Evolutionary conservation across 345 rosid genomes (phyloP).

Genomic region (Brassica nigra): DNA sequence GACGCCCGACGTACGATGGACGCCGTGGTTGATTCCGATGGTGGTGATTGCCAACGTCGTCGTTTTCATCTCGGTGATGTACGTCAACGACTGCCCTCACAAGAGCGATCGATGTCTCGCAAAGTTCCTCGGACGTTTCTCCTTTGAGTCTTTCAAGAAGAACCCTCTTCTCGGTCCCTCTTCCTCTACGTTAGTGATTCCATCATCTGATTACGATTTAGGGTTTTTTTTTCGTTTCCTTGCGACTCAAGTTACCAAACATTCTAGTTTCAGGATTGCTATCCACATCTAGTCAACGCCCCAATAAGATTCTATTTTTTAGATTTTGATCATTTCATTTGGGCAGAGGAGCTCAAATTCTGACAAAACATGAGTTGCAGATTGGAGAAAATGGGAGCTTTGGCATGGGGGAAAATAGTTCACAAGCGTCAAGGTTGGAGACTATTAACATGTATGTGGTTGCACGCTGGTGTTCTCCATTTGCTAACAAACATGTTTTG

Average conservation of each 20-base stretch:
- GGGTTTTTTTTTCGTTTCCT: conserved; percentile 9
- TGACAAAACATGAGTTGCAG: conserved; percentile 41
- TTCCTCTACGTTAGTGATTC: conserved; percentile 61
- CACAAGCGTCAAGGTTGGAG: conserved; percentile 82
- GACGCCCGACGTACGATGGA: conserved; percentile 48
- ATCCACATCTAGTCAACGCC: conserved; percentile 12
- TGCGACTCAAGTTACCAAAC: background rate
- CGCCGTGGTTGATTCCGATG: conserved; percentile 81
- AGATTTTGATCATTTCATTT: background rate
- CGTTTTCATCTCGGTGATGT: conserved; percentile 69
- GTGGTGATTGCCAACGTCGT: conserved; percentile 67
- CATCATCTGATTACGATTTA: background rate
- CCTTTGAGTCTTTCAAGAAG: conserved; percentile 72
- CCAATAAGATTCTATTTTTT: background rate
- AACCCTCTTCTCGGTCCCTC: conserved; percentile 96
- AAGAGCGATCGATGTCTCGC: conserved; percentile 57
- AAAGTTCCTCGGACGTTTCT: conserved; percentile 69
- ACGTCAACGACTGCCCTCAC: conserved; percentile 81
- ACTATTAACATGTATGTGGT: conserved; percentile 82
- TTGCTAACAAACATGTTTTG: conserved; percentile 77
- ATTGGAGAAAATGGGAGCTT: conserved; percentile 81
- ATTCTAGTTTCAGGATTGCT: background rate
- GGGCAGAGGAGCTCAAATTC: background rate
- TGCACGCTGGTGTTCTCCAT: conserved; percentile 91
- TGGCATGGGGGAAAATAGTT: conserved; percentile 67